Evolutionary conservation across 495 filamentous ascomycete species (phyloP), one percentile per base, ranked within the genome.

Genomic region (Chaetomium cochliodes): DNA sequence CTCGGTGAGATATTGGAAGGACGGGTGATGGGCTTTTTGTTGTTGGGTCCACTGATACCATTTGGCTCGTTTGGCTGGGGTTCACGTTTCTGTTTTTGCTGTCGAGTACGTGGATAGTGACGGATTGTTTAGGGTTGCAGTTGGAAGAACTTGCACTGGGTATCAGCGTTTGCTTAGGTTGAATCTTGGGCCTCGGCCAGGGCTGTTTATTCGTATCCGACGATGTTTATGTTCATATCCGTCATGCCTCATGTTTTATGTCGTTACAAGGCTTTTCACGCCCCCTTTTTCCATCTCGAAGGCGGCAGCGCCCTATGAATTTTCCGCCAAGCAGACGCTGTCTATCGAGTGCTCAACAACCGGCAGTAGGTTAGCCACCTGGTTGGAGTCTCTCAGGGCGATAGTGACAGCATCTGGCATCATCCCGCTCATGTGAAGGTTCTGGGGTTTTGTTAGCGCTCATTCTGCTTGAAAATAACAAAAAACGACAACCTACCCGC

Each of bases 371-470:
- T 89, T 84, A 13, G 85, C 88, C 26, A 98, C 73, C 64, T 84
- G 80, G 68, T 96, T 96, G 9, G 92, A 84, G 76, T 98, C 93
- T 67, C 93, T 82, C 78, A 98, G 81, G 18, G 89, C 83, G 16
- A 89, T 82, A 2, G 91, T 89, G 1, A 92, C 81, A 67, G 91
- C 91, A 65, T 92, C 90, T 26, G 81, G 81, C 25, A 77, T 67
- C 16, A 77, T 64, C 0, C 90, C 85, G 26, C 82, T 85, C 61
- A 82, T 83, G 58, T 87, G 81, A 25, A 98, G 79, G 71, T 84
- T 87, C 90, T 93, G 65, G 62, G 23, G 39, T 28, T 62, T 62
- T 41, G 69, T 49, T 63, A 62, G 8, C 28, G 5, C 13, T 18
- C 41, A 15, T 15, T 15, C 41, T 44, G 15, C 41, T 3, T 2